phyloP scores from a whole-genome alignment of 2,329 filamentous ascomycete species.

The Xylaria digitata region DNA sequence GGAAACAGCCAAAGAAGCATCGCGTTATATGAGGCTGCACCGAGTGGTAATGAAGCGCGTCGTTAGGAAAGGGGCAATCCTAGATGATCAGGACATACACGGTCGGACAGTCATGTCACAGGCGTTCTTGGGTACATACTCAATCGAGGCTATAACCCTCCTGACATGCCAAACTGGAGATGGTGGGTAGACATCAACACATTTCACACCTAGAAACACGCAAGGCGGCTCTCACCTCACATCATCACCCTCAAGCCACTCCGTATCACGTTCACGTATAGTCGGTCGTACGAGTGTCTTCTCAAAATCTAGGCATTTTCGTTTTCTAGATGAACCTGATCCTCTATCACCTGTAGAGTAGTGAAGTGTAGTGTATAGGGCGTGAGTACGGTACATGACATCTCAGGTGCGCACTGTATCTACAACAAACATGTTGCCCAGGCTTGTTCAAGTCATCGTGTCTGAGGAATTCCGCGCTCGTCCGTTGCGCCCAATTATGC shows the following conservation, averaged over 20 bases:
- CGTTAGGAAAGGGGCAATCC: too few species aligned
- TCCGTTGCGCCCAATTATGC: conserved; percentile 41
- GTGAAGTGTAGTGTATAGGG: conserved; percentile 15
- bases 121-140: too few species aligned
- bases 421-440: conserved; percentile 23
- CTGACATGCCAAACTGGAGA: too few species aligned
- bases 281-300: neutral
- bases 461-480: conserved; percentile 23
- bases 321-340: conserved; percentile 13
- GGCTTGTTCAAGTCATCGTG: conserved; percentile 14
- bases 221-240: too few species aligned
- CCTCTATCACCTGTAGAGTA: conserved; percentile 14
- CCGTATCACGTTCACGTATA: neutral
- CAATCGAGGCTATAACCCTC: too few species aligned
- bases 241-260: neutral
- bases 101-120: too few species aligned
- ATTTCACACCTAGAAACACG: too few species aligned
- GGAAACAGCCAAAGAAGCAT: too few species aligned
- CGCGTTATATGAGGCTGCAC: too few species aligned
- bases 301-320: conserved; percentile 5
- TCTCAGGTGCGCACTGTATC: conserved; percentile 27
- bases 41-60: too few species aligned
- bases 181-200: too few species aligned
- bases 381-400: conserved; percentile 21
- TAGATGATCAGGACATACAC: too few species aligned